Conservation (phyloP, 2,329 filamentous ascomycete genomes). For the Colletotrichum sp. region DNA sequence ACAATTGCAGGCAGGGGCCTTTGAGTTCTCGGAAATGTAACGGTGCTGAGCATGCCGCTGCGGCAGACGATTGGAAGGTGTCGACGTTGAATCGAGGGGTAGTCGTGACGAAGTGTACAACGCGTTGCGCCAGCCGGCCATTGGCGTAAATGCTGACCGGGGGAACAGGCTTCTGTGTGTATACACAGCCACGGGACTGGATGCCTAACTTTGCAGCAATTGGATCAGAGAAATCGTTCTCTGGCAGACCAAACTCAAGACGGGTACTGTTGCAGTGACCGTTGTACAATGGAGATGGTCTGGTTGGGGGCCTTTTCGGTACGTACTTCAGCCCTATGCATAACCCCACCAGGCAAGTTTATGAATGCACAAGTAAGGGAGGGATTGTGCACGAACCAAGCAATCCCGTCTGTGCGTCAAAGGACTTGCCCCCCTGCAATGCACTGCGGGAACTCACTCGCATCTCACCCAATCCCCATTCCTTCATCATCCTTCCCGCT, state of each 20-base stretch:
- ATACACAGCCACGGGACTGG: not conserved
- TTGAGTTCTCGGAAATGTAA: not conserved
- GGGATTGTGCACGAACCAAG: not conserved
- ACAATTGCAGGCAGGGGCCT: not conserved
- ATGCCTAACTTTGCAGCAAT: not conserved
- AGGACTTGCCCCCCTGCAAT: not conserved
- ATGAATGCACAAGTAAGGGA: not conserved
- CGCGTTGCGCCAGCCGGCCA: not conserved
- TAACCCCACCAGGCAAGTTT: not conserved
- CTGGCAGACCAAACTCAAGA: not conserved
- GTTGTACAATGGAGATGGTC: not conserved
- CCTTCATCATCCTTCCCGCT: not conserved
- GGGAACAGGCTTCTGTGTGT: not conserved
- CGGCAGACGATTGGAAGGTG: not conserved
- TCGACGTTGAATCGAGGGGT: not conserved
- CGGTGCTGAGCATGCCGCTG: not conserved
- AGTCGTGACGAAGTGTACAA: not conserved
- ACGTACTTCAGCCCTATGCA: slow-evolving; percentile 15
- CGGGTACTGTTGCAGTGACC: not conserved
- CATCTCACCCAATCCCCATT: not conserved
- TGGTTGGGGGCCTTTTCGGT: slow-evolving; percentile 3
- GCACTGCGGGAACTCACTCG: not conserved
- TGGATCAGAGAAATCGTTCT: not conserved
- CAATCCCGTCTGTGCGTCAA: not conserved
- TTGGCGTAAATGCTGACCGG: not conserved